A percentile compares a stretch with the other conserved stretches of the same genome.
Evolutionary conservation across 1,139 yeast species (phyloP).

Genomic region (Magnusiomyces fungicola): DNA sequence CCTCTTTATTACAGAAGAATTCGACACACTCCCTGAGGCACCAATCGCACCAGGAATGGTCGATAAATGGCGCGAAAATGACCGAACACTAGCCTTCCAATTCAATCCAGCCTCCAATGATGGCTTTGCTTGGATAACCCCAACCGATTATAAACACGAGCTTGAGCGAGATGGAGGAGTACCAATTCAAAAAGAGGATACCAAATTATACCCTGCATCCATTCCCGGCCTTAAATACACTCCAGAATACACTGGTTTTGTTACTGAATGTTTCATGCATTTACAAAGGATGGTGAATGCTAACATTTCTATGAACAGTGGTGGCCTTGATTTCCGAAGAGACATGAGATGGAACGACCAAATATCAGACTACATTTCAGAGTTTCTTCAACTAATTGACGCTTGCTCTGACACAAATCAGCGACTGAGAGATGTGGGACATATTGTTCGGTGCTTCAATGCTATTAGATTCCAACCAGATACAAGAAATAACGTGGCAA

Average conservation of each 20-base stretch:
- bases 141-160: slow-evolving; percentile 21
- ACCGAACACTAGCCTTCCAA: slow-evolving; percentile 38
- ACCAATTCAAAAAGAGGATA: slow-evolving; percentile 23
- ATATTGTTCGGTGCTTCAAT: slow-evolving; percentile 20
- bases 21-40: slow-evolving; percentile 18
- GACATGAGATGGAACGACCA: slow-evolving; percentile 13
- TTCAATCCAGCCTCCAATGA: slow-evolving; percentile 37
- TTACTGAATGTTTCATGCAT: slow-evolving; percentile 30
- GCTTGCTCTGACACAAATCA: slow-evolving; percentile 12
- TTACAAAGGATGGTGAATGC: slow-evolving; percentile 10
- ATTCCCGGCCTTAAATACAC: slow-evolving; percentile 36
- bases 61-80: slow-evolving; percentile 29
- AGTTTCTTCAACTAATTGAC: slow-evolving; percentile 12
- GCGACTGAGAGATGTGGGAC: slow-evolving; percentile 19
- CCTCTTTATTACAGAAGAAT: slow-evolving; percentile 3
- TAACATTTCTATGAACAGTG: slow-evolving; percentile 2
- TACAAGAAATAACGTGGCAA: slow-evolving; percentile 17
- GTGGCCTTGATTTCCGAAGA: slow-evolving; percentile 9
- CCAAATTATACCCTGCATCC: slow-evolving; percentile 35
- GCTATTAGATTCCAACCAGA: slow-evolving; percentile 20
- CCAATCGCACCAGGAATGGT: slow-evolving; percentile 31
- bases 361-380: slow-evolving; percentile 10
- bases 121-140: slow-evolving; percentile 37
- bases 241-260: slow-evolving; percentile 34
- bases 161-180: slow-evolving; percentile 15